Evolutionary conservation across 2,329 filamentous ascomycete genomes (phyloP).

Genomic region (Metarhizium robertsii): DNA sequence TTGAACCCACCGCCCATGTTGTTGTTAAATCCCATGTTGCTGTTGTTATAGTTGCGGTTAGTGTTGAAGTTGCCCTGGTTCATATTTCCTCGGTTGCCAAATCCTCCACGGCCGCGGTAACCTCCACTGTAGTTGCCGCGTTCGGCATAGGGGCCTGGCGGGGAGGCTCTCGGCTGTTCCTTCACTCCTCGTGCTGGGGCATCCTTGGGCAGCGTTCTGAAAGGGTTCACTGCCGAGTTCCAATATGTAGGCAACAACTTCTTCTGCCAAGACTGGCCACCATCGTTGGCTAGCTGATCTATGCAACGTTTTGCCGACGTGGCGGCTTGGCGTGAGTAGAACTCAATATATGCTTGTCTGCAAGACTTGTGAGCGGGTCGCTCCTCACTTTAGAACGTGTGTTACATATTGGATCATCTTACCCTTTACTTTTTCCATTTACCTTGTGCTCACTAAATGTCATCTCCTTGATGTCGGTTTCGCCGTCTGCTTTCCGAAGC

Average conservation of each 20-base stretch:
- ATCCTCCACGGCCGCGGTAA: constrained; percentile 42
- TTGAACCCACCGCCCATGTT: constrained; percentile 39
- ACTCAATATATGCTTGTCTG: constrained; percentile 75
- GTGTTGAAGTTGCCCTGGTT: constrained; percentile 32
- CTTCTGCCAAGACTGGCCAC: constrained; percentile 49
- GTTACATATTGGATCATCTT: constrained; percentile 23
- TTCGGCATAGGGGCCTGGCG: constrained; percentile 38
- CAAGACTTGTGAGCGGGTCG: not conserved
- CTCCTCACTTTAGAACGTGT: not conserved
- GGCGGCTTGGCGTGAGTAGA: constrained; percentile 72
- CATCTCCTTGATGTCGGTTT: constrained; percentile 80
- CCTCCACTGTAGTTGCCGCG: constrained; percentile 37
- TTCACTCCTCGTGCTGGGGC: constrained; percentile 52
- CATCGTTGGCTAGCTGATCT: constrained; percentile 50
- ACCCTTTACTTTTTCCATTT: constrained; percentile 98
- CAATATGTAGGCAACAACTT: constrained; percentile 69
- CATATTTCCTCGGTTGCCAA: constrained; percentile 36
- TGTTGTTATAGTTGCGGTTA: constrained; percentile 31
- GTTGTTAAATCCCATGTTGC: constrained; percentile 37
- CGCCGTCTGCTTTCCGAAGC: constrained; percentile 68
- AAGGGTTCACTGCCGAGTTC: constrained; percentile 71
- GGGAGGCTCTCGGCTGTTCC: constrained; percentile 47
- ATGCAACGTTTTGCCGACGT: constrained; percentile 78
- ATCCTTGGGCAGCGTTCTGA: constrained; percentile 85
- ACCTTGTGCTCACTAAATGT: constrained; percentile 99